Evolutionary conservation across 441 rosid genomes (phyloP), one percentile per base, ranked within the genome.

Genomic region (Erodium trifolium): DNA sequence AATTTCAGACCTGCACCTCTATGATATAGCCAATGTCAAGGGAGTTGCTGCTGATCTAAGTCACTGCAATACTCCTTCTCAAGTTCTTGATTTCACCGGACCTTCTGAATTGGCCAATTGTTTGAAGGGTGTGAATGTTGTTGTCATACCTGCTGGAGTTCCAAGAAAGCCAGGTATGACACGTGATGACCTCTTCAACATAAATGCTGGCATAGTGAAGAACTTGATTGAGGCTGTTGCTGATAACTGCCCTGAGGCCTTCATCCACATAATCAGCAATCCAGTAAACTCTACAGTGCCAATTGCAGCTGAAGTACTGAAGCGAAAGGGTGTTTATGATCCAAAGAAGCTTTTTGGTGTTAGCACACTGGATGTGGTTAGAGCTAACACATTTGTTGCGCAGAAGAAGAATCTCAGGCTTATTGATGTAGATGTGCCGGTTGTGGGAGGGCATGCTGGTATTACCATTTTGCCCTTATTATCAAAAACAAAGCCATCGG

Each of bases 121-220:
- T 75, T 78, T 94, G 82, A 88, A 86, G 65, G 96, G 88, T 64
- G 91, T 85, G 1, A 73, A 94, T 18, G 90, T 94, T 35, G 99
- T 90, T 3, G 96, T 92, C 70, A 92, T 94, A 67, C 98, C 99
- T 62, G 99, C 99, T 68, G 99, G 99, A 74, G 97, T 92, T 59
- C 94, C 99, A 27, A 85, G 99, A 65, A 94, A 94, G 82, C 99
- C 99, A 0, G 99, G 99, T 12, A 94, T 94, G 99, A 94, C 96
- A 65, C 98, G 98, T 18, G 99, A 94, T 62, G 99, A 92, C 70
- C 96, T 94, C 68, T 94, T 94, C 81, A 88, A 92, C 82, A 92
- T 94, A 82, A 94, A 94, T 67, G 97, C 98, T 45, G 80, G 72
- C 71, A 92, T 94, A 0, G 98, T 92, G 5, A 94, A 86, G 78